phyloP scores from a whole-genome alignment of 1,284 basidiomycete genomes.

The Clitocybe nebularis region DNA sequence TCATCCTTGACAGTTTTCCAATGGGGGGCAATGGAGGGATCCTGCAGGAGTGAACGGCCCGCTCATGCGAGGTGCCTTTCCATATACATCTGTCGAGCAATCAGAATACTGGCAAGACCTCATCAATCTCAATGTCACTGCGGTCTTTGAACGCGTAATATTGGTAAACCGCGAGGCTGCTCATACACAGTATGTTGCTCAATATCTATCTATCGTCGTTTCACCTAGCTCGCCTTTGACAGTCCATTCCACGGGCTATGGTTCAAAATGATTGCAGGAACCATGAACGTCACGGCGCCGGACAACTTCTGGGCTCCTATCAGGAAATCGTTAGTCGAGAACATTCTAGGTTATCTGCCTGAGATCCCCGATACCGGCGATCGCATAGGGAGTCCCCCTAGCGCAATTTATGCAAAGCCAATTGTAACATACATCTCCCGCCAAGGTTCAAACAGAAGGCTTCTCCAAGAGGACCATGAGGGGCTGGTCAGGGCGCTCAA shows the following conservation, averaged over 20 bases:
- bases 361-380: constrained; percentile 8
- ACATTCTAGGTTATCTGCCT: constrained; percentile 27
- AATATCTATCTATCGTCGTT: constrained; percentile 3
- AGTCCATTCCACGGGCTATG: constrained; percentile 28
- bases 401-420: constrained; percentile 17
- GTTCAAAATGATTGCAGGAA: constrained; percentile 39
- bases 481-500: constrained; percentile 29
- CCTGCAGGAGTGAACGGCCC: constrained; percentile 30
- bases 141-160: constrained; percentile 32
- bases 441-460: constrained; percentile 28
- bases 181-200: constrained; percentile 31
- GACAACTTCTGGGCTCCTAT: constrained; percentile 34
- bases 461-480: constrained; percentile 29
- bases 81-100: constrained; percentile 30
- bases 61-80: constrained; percentile 37
- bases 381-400: constrained; percentile 2
- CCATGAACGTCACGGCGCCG: constrained; percentile 29
- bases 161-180: constrained; percentile 30
- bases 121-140: constrained; percentile 24
- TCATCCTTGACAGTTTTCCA: constrained; percentile 19
- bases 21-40: constrained; percentile 28
- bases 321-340: constrained; percentile 27
- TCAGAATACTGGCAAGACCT: constrained; percentile 33
- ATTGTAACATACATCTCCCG: constrained; percentile 40
- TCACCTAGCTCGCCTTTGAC: constrained; percentile 3